Base-by-base conservation (phyloP, 352 stramenopile genomes). In the Aphanomyces astaci region DNA sequence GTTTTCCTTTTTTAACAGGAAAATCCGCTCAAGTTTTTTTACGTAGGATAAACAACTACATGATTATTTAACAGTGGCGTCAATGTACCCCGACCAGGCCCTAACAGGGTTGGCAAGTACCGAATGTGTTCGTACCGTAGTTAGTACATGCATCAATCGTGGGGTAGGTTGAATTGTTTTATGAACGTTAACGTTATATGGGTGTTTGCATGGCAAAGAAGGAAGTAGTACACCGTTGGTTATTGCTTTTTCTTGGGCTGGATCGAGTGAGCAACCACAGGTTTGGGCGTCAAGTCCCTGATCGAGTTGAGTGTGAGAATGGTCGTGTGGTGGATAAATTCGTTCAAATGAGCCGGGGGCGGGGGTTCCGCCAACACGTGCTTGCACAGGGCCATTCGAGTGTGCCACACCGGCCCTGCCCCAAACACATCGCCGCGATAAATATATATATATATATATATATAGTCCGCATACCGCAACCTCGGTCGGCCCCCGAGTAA, bases 401-500 rank as follows among this genome's bases (percentile, higher is more conserved):
- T 52, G 25, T 68, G 39, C 62, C 62, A 68, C 11, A 68, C 62
- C 3, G 62, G 62, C 17, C 62, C 62, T 68, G n/a, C n/a, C n/a
- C n/a, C n/a, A n/a, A n/a, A 68, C 46, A 27, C 40, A 30, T 59
- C 51, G 24, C 17, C 1, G 1, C 30, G 22, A 28, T 24, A 60
- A n/a, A 5, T 60, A 43, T 13, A 28, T 24, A 60, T 30, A 17
- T 32, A 17, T 25, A 60, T 32, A 2, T 0, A 55, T 39, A 32
- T 27, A 66, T 4, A 25, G 2, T 17, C 2, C 48, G n/a, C n/a
- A 24, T 59, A 68, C 62, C 39, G 62, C 84, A 92, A 28, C 84
- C 84, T 27, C 84, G 84, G 64, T 92, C 84, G 0, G 79, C 80
- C 1, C 84, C 84, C 5, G 84, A 92, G 70, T 90, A 92, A 46